Percentiles rank a stretch among this genome's conserved stretches.
Evolutionary conservation across 2,329 filamentous ascomycete genomes (phyloP).

Genomic region (Aspergillus neoniger): DNA sequence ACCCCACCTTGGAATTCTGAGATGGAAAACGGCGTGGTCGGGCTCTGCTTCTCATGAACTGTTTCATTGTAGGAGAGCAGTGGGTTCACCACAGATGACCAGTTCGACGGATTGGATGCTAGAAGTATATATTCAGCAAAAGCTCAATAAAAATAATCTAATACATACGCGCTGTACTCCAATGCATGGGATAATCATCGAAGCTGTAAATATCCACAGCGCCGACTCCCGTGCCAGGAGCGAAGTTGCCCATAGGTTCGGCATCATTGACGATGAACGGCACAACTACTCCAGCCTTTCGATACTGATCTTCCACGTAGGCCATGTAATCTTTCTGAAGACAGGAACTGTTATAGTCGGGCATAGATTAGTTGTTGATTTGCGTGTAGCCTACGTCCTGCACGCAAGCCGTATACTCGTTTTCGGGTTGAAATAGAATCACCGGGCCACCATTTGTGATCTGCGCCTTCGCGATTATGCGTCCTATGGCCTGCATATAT

Average conservation of each 20-base stretch:
- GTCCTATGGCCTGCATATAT: constrained; percentile 58
- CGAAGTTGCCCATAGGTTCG: constrained; percentile 57
- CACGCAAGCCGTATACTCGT: constrained; percentile 64
- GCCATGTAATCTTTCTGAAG: constrained; percentile 68
- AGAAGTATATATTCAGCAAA: background rate
- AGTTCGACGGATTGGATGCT: background rate
- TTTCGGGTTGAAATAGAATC: constrained; percentile 75
- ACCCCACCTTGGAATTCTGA: constrained; percentile 10
- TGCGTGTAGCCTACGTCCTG: background rate
- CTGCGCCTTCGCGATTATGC: constrained; percentile 54
- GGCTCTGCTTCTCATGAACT: constrained; percentile 2
- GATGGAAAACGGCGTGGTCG: constrained; percentile 5
- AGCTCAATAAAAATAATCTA: fast-evolving
- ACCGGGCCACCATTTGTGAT: constrained; percentile 79
- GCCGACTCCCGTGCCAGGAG: constrained; percentile 53
- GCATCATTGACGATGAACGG: constrained; percentile 75
- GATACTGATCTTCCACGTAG: constrained; percentile 66
- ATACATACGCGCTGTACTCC: background rate
- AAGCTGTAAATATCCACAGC: constrained; percentile 52
- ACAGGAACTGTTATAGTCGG: constrained; percentile 47
- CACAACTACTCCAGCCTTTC: constrained; percentile 67
- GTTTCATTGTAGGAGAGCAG: background rate
- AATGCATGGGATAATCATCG: constrained; percentile 16
- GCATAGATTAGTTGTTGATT: background rate
- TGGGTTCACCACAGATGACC: background rate